Conservation (phyloP, 495 filamentous ascomycete genomes). For the Lasiosphaeria ovina region DNA sequence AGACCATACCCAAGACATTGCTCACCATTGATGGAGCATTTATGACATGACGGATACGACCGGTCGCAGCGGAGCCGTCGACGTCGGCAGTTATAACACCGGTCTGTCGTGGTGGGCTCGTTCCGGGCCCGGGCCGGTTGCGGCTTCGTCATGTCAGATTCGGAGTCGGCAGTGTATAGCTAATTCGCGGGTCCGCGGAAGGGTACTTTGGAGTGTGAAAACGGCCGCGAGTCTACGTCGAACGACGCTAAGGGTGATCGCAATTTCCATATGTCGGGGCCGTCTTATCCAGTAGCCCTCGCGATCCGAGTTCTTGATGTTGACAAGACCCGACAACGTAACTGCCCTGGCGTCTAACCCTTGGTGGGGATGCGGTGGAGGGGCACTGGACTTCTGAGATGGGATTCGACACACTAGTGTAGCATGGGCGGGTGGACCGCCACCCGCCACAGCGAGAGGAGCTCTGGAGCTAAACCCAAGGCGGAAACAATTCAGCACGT, state of each 20-base stretch:
- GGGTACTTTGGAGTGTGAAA: too few relatives aligned
- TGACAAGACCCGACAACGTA: too few relatives aligned
- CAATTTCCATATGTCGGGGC: too few relatives aligned
- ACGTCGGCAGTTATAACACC: slow-evolving; percentile 43
- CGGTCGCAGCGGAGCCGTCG: slow-evolving; percentile 55
- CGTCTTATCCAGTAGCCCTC: too few relatives aligned
- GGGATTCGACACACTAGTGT: too few relatives aligned
- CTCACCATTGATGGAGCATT: slow-evolving; percentile 47
- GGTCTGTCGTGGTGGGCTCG: slow-evolving; percentile 4
- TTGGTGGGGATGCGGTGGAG: too few relatives aligned
- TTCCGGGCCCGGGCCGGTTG: background rate
- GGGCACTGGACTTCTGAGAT: slow-evolving; percentile 18
- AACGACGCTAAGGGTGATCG: too few relatives aligned
- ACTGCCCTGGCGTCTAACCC: too few relatives aligned
- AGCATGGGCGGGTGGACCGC: background rate
- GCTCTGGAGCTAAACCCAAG: slow-evolving; percentile 3
- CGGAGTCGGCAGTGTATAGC: background rate
- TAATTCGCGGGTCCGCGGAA: too few relatives aligned
- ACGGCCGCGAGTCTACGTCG: too few relatives aligned
- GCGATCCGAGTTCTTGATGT: too few relatives aligned
- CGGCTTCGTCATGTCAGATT: background rate
- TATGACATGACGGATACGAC: slow-evolving; percentile 47
- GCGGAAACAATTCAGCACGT: slow-evolving; percentile 5
- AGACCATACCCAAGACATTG: slow-evolving; percentile 45
- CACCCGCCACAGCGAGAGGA: background rate